A percentile compares a stretch with the other conserved stretches of the same genome.
Evolutionary conservation across 176 grass and related monocot species (phyloP).

Genomic region (Aegilops tauschii): DNA sequence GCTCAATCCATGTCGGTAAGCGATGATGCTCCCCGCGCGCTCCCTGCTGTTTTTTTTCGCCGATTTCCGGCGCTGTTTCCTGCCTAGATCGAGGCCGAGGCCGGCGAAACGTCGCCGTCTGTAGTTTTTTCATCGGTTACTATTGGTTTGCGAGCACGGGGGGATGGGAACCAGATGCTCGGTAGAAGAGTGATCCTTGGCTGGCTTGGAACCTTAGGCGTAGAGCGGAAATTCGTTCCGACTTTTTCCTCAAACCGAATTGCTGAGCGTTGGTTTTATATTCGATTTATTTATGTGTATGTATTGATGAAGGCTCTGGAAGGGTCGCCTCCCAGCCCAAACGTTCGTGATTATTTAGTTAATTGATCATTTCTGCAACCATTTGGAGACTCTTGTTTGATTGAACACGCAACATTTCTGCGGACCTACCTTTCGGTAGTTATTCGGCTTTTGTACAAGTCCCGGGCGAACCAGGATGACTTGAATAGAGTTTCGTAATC

Average conservation of each 20-base stretch:
- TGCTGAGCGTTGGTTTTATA: neutral
- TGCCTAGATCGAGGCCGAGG: slow-evolving; percentile 29
- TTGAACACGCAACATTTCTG: neutral
- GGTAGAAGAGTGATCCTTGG: neutral
- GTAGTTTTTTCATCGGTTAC: neutral
- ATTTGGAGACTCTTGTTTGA: neutral
- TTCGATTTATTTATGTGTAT: neutral
- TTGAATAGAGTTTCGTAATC: too few relatives aligned
- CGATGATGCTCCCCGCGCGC: neutral
- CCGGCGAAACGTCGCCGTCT: too few relatives aligned
- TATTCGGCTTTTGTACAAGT: too few relatives aligned
- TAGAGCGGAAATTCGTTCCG: neutral
- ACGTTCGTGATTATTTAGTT: neutral
- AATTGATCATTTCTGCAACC: neutral
- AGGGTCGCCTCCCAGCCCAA: too few relatives aligned
- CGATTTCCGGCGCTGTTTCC: neutral
- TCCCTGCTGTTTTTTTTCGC: neutral
- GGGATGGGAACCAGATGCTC: neutral
- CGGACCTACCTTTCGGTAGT: too few relatives aligned
- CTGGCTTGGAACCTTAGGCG: too few relatives aligned
- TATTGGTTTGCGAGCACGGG: neutral
- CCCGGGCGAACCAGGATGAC: too few relatives aligned
- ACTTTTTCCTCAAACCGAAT: neutral
- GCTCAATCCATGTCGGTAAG: slow-evolving; percentile 63
- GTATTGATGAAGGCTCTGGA: neutral